phyloP scores from a whole-genome alignment of 345 rosid species.

The Brassica juncea region DNA sequence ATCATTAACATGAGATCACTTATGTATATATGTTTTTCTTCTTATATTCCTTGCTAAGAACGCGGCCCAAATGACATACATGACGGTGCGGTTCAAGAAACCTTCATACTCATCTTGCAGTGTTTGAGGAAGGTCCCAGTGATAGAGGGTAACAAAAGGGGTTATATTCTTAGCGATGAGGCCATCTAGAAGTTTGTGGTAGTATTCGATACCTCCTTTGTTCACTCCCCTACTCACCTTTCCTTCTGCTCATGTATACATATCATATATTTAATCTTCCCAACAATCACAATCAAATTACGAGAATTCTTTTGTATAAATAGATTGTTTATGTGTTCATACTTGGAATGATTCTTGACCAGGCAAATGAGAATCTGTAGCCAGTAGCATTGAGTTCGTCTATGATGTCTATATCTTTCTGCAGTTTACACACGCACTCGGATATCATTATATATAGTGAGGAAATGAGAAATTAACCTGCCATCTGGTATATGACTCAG shows the following conservation, averaged over 20 bases:
- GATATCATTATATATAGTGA: neutral
- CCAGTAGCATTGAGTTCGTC: neutral
- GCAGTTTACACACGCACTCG: neutral
- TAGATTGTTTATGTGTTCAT: neutral
- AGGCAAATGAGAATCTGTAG: neutral
- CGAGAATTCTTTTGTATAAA: neutral
- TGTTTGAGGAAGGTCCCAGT: no score
- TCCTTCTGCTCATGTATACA: neutral
- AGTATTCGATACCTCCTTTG: conserved; percentile 42
- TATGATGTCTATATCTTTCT: neutral
- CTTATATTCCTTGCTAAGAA: neutral
- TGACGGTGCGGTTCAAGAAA: conserved; percentile 39
- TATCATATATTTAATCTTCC: neutral
- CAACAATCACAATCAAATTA: neutral
- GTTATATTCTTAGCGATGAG: conserved; percentile 36
- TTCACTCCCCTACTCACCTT: conserved; percentile 18
- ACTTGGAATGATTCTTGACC: neutral
- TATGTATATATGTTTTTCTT: neutral
- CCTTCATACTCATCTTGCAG: conserved; percentile 40
- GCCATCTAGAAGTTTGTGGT: conserved; percentile 47
- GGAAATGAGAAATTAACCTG: neutral
- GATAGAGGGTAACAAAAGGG: conserved; percentile 46
- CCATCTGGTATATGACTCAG: neutral
- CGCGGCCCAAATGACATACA: conserved; percentile 39
- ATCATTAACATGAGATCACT: neutral